Evolutionary conservation across 2,329 filamentous ascomycete genomes (phyloP).

Genomic region (Trichoderma polysporum): DNA sequence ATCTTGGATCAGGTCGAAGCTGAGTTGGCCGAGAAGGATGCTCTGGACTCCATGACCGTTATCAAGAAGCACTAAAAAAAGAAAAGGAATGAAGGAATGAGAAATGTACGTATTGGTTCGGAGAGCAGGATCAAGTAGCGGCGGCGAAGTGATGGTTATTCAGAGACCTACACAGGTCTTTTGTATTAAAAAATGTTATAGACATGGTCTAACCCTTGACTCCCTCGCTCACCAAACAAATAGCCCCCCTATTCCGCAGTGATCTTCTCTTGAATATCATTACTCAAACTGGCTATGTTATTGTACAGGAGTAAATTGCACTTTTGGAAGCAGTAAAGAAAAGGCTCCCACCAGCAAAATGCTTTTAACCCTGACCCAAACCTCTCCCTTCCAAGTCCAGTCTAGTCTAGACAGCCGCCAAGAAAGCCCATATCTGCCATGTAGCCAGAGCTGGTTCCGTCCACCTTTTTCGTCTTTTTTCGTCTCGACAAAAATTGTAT

Average conservation of each 20-base stretch:
- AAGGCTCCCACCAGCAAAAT: neutral
- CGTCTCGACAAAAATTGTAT: conserved; percentile 20
- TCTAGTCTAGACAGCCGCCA: neutral
- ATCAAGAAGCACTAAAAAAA: conserved; percentile 48
- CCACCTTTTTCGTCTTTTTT: conserved; percentile 8
- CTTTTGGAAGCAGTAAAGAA: conserved; percentile 11
- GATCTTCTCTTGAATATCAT: neutral
- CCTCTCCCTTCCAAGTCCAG: neutral
- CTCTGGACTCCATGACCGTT: conserved; percentile 51
- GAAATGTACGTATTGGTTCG: conserved; percentile 1
- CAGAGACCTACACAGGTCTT: conserved; percentile 21
- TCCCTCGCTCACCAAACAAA: conserved; percentile 25
- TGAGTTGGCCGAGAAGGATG: conserved; percentile 52
- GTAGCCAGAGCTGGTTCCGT: neutral
- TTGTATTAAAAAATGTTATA: conserved; percentile 38
- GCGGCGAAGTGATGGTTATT: conserved; percentile 4
- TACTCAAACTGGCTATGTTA: conserved; percentile 22
- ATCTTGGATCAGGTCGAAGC: conserved; percentile 53
- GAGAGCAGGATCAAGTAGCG: conserved; percentile 11
- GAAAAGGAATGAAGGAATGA: conserved; percentile 6
- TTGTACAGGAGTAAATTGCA: conserved; percentile 19
- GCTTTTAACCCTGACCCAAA: conserved; percentile 14
- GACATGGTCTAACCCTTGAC: conserved; percentile 33
- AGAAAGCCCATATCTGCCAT: neutral
- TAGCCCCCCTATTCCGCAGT: neutral